phyloP scores from a whole-genome alignment of 805 yeast genomes.

The Wickerhamomyces canadensis region DNA sequence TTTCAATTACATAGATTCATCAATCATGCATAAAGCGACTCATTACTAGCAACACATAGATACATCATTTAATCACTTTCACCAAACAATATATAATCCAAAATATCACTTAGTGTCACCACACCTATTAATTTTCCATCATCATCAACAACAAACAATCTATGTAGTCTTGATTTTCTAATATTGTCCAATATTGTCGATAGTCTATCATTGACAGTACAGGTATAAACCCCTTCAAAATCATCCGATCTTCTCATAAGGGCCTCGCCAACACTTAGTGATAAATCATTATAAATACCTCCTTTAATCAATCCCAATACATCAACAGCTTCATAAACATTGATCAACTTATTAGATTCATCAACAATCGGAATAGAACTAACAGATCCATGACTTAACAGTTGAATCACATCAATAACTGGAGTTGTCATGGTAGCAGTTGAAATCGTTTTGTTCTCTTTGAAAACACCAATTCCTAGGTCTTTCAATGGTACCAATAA shows the following conservation, averaged over 20 bases:
- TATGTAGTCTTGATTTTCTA: conserved; percentile 82
- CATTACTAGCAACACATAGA: no score
- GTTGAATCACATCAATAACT: conserved; percentile 85
- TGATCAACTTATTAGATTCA: conserved; percentile 59
- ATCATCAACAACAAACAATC: conserved; percentile 90
- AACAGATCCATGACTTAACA: conserved; percentile 72
- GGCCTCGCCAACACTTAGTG: conserved; percentile 93
- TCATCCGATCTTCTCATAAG: conserved; percentile 90
- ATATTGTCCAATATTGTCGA: conserved; percentile 91
- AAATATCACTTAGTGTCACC: conserved; percentile 85
- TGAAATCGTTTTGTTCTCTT: conserved; percentile 36
- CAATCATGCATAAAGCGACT: no score
- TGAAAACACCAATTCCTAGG: conserved; percentile 56
- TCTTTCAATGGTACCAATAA: conserved; percentile 70
- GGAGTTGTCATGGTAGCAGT: conserved; percentile 89
- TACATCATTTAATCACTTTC: conserved; percentile 25
- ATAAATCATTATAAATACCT: conserved; percentile 86
- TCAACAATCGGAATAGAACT: conserved; percentile 93
- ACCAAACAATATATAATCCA: conserved; percentile 73
- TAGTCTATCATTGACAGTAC: conserved; percentile 80
- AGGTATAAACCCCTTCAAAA: conserved; percentile 96
- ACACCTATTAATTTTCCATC: conserved; percentile 74
- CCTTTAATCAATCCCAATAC: conserved; percentile 89
- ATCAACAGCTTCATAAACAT: conserved; percentile 95
- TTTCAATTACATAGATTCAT: no score